Evolutionary conservation across 805 yeast genomes (phyloP), one percentile per base, ranked within the genome.

Genomic region (Lipomyces oligophaga): DNA sequence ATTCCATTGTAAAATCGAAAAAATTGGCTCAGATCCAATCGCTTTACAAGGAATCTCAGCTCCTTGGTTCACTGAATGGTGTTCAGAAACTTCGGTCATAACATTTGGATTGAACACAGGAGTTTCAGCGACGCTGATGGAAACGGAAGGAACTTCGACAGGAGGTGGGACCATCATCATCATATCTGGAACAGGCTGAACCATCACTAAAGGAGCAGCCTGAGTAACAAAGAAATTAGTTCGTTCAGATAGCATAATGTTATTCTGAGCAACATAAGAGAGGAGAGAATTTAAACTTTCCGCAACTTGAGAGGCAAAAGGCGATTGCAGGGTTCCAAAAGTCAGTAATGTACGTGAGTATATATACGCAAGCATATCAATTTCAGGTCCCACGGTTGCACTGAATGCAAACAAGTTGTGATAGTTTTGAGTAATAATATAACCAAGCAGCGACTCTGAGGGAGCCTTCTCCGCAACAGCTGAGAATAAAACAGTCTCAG

Each of bases 321-420:
- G 41, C 4, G 50, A 38, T 18, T 24, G 28, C 24, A 19, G 25
- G 6, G 36, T 33, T 15, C 28, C 34, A 13, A 34, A 34, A n/a
- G 27, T 34, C 13, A 43, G 43, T 16, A 43, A 16, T 8, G 18
- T 32, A 13, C 45, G 45, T n/a, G 54, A 43, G 19, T 49, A 49
- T 11, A 41, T 21, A 22, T 37, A 41, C 5, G 45, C 46, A 22
- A 45, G 5, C 10, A 25, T 22, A 15, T 38, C n/a, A n/a, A n/a
- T n/a, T n/a, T n/a, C n/a, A n/a, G n/a, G n/a, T n/a, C n/a, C n/a
- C n/a, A n/a, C n/a, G n/a, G n/a, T n/a, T n/a, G n/a, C n/a, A n/a
- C n/a, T n/a, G n/a, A n/a, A n/a, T n/a, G n/a, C n/a, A n/a, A n/a
- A n/a, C n/a, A n/a, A n/a, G n/a, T n/a, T n/a, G n/a, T n/a, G n/a